phyloP scores from a whole-genome alignment of 1,284 basidiomycete species.

The Wolfiporia cocos region DNA sequence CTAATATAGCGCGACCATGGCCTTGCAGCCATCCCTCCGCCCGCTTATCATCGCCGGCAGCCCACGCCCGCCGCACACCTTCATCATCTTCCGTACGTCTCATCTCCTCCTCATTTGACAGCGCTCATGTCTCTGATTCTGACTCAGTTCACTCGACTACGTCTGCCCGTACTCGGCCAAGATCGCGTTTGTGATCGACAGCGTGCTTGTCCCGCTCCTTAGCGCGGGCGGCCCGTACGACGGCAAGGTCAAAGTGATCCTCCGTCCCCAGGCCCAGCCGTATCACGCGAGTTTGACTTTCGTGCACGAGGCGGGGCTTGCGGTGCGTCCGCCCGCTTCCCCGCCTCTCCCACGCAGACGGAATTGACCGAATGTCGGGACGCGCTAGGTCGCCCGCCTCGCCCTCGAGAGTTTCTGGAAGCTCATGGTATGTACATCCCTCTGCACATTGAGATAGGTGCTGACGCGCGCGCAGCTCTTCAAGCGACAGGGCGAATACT shows the following conservation, averaged over 20 bases:
- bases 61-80: slow-evolving; percentile 66
- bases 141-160: slow-evolving; percentile 78
- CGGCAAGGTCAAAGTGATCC: slow-evolving; percentile 74
- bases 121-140: too few relatives aligned
- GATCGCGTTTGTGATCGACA: slow-evolving; percentile 52
- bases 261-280: slow-evolving; percentile 80
- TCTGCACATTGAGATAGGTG: too few relatives aligned
- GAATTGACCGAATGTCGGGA: too few relatives aligned
- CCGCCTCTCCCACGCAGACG: too few relatives aligned
- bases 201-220: slow-evolving; percentile 53
- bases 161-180: slow-evolving; percentile 85
- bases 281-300: slow-evolving; percentile 77
- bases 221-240: slow-evolving; percentile 61
- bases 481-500: slow-evolving; percentile 71
- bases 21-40: slow-evolving; percentile 73
- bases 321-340: too few relatives aligned
- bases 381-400: slow-evolving; percentile 47
- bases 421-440: slow-evolving; percentile 59
- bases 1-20: too few relatives aligned
- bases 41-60: slow-evolving; percentile 69
- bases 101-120: too few relatives aligned
- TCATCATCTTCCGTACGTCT: slow-evolving; percentile 79
- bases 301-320: slow-evolving; percentile 78
- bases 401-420: slow-evolving; percentile 77
- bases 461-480: too few relatives aligned